Percentiles rank a stretch among this genome's conserved stretches.
Conservation (phyloP, 1,284 basidiomycete species). For the Puccinia triticina region DNA sequence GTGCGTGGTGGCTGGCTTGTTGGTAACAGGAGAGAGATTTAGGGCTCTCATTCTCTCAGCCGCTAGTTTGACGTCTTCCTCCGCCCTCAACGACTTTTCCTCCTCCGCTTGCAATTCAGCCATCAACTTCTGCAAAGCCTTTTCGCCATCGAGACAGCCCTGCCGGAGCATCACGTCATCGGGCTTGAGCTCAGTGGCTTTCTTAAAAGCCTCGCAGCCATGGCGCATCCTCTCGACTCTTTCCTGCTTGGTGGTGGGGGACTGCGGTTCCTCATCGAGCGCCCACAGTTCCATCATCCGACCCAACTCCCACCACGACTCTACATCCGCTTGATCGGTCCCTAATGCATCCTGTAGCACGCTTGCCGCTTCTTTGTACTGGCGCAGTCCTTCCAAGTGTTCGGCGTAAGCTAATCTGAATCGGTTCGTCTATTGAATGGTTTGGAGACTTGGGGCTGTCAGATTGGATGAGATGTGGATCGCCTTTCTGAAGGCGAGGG, state of each 20-base stretch:
- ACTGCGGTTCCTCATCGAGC: not conserved
- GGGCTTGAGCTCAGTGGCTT: slow-evolving; percentile 17
- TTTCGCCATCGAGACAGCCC: slow-evolving; percentile 10
- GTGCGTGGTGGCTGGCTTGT: not conserved
- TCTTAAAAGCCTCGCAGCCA: slow-evolving; percentile 27
- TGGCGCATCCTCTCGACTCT: slow-evolving; percentile 29
- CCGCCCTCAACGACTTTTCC: slow-evolving; percentile 7
- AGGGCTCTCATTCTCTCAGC: slow-evolving; percentile 14
- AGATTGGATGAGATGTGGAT: slow-evolving; percentile 29
- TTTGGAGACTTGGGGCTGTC: not conserved
- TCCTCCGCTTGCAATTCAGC: not conserved
- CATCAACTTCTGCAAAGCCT: not conserved
- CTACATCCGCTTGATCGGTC: not conserved
- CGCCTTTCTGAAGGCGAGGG: slow-evolving; percentile 28
- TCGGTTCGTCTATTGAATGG: slow-evolving; percentile 24
- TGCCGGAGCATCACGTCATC: slow-evolving; percentile 10
- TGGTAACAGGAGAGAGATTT: slow-evolving; percentile 22
- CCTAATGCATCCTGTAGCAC: slow-evolving; percentile 37
- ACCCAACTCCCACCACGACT: slow-evolving; percentile 37
- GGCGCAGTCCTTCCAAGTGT: slow-evolving; percentile 6
- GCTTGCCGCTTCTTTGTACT: slow-evolving; percentile 37
- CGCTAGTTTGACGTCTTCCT: slow-evolving; percentile 9
- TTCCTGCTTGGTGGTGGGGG: slow-evolving; percentile 6
- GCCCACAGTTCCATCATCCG: slow-evolving; percentile 37
- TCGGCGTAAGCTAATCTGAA: slow-evolving; percentile 32